Conservation (phyloP, 2,329 filamentous ascomycete species). For the Colletotrichum karsti region DNA sequence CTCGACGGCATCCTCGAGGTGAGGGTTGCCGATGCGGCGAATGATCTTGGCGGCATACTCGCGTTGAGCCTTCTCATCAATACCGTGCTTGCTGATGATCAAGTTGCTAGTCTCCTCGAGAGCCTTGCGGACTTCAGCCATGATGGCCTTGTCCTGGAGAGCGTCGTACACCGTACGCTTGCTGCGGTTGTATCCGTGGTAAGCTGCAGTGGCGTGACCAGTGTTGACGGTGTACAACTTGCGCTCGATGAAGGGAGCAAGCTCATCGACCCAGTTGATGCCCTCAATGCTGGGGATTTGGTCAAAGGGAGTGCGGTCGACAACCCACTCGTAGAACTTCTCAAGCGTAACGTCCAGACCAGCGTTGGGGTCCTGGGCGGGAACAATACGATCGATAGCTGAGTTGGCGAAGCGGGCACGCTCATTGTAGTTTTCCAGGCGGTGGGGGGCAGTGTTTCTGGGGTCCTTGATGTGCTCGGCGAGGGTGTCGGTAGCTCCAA, state of each 20-base stretch:
- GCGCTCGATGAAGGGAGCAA: constrained; percentile 96
- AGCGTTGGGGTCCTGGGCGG: constrained; percentile 81
- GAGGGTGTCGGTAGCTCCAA: constrained; percentile 90
- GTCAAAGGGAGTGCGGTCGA: constrained; percentile 87
- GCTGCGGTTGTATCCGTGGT: constrained; percentile 88
- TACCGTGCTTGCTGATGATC: constrained; percentile 88
- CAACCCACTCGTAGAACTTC: constrained; percentile 99
- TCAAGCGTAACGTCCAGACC: constrained; percentile 94
- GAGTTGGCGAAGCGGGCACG: constrained; percentile 95
- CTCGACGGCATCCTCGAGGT: constrained; percentile 91
- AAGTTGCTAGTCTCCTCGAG: constrained; percentile 87
- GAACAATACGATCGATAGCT: constrained; percentile 97
- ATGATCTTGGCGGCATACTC: constrained; percentile 94
- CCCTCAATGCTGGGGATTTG: constrained; percentile 81
- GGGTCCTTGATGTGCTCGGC: constrained; percentile 81
- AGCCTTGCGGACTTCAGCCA: constrained; percentile 79
- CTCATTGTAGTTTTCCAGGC: constrained; percentile 72
- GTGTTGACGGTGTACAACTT: constrained; percentile 99
- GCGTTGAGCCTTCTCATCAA: constrained; percentile 77
- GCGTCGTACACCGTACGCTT: constrained; percentile 92
- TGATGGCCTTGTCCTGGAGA: constrained; percentile 81
- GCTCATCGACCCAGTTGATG: constrained; percentile 91
- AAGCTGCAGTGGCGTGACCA: constrained; percentile 93
- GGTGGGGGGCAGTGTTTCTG: constrained; percentile 74
- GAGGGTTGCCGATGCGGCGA: constrained; percentile 90